Base-by-base conservation (phyloP, 192 early-diverging fungal species). In the Podila epigama region DNA sequence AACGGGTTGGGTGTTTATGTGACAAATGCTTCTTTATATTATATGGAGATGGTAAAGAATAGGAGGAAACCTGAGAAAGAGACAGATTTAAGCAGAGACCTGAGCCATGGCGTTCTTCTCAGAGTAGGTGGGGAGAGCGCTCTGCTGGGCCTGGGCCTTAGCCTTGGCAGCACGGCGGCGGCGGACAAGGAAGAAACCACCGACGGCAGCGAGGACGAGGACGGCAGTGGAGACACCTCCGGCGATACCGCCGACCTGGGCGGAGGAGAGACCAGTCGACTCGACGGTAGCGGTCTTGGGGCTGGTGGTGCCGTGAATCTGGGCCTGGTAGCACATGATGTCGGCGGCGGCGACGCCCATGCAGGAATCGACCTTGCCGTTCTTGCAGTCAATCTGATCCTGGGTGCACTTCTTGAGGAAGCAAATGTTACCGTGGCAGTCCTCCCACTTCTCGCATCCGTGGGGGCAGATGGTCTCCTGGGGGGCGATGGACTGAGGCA, bases 361-460 rank as follows among this genome's bases (percentile, higher is more conserved):
- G 72, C 72, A 48, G 44, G 44, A 51, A 13, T 63, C 55, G 25
- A 58, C 13, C 9, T 75, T 18, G 7, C 72, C 72, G 36, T n/a
- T 11, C 63, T 63, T 75, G 65, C 72, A 75, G 40, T 52, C 60
- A 5, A 59, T n/a, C 60, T 75, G 65, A 42, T 51, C 72, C 44
- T 59, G 52, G 65, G 64, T 75, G 60, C 72, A 75, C 60, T 67
- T 67, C 60, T 75, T 75, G 18, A 75, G n/a, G 44, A 63, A 53
- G 72, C 72, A 75, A 34, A 75, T 7, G 40, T 68, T 29, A 27
- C 60, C 41, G 50, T 75, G 72, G 72, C 72, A 75, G 66, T 67
- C 60, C 65, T 75, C 72, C 72, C 72, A 75, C 16, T n/a, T 51
- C 60, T 75, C 72, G 60, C 72, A 75, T 67, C 72, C 72, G 34